Evolutionary conservation across 257 asterid species (phyloP).

Genomic region (Plectranthus barbatus): DNA sequence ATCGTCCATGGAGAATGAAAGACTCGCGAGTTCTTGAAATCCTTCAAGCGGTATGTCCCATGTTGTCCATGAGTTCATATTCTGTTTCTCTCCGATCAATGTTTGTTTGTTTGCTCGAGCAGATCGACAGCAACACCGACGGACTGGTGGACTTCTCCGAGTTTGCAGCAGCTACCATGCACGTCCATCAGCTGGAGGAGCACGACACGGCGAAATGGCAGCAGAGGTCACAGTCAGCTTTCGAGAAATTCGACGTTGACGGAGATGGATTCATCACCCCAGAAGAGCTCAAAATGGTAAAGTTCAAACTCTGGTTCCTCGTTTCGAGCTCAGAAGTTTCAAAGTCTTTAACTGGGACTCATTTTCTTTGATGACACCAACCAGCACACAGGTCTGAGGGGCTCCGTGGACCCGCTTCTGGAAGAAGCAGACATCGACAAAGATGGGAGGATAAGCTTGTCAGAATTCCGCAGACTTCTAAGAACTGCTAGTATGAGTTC

Average conservation of each 20-base stretch:
- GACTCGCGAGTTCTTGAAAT: conserved; percentile 90
- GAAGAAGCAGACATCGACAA: conserved; percentile 97
- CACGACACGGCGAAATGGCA: conserved; percentile 82
- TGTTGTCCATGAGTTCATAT: no score
- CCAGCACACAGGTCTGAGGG: conserved; percentile 75
- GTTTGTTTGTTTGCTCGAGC: conserved; percentile 22
- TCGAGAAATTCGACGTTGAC: conserved; percentile 88
- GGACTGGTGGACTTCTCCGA: conserved; percentile 94
- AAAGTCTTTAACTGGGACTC: background rate
- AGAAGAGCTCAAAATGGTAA: conserved; percentile 86
- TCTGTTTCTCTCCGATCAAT: no score
- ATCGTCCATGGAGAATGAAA: conserved; percentile 97
- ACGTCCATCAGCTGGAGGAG: conserved; percentile 92
- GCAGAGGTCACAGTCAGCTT: conserved; percentile 74
- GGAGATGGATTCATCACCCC: conserved; percentile 87
- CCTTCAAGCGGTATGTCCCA: conserved; percentile 79
- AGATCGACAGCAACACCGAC: conserved; percentile 93
- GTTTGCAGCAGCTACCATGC: conserved; percentile 93
- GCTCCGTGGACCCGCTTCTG: conserved; percentile 76
- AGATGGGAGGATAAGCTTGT: conserved; percentile 88
- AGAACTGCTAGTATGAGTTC: conserved; percentile 88
- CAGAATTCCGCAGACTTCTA: conserved; percentile 86
- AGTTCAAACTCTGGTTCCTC: conserved; percentile 3
- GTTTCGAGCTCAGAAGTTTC: background rate
- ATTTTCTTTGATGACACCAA: background rate